Percentiles rank a stretch among this genome's conserved stretches.
Conservation (phyloP, 768 basidiomycete genomes). For the Hemileccinum impolitum region DNA sequence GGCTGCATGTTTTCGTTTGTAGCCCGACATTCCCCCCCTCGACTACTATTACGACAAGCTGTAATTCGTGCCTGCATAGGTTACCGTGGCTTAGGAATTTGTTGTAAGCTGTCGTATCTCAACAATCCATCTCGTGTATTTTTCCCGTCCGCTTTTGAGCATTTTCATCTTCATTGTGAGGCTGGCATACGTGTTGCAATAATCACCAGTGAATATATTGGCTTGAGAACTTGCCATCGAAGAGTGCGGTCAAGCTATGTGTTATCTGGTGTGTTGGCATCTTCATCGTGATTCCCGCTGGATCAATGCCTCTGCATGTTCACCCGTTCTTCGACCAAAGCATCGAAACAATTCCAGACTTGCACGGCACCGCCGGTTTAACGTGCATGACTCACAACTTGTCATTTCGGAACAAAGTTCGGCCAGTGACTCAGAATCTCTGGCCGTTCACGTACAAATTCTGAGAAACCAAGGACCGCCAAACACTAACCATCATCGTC, state of each 20-base stretch:
- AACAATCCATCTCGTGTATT: slow-evolving; percentile 16
- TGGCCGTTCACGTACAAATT: slow-evolving; percentile 1
- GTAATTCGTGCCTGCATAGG: slow-evolving; percentile 35
- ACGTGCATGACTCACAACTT: no score
- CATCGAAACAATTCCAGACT: no score
- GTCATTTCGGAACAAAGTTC: no score
- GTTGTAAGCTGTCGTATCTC: slow-evolving; percentile 20
- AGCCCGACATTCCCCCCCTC: slow-evolving; percentile 86
- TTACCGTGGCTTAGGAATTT: slow-evolving; percentile 2
- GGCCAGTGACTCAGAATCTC: slow-evolving; percentile 10
- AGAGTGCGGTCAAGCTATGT: no score
- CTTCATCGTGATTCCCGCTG: no score
- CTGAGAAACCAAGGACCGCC: neutral
- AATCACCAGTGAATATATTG: no score
- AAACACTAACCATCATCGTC: neutral
- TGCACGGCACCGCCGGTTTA: no score
- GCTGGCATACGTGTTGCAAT: no score
- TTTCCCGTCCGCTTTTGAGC: slow-evolving; percentile 1
- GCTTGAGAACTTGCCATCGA: no score
- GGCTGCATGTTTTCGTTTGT: slow-evolving; percentile 4
- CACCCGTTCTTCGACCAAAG: no score
- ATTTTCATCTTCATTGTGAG: neutral
- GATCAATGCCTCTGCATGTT: no score
- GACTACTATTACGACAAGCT: slow-evolving; percentile 95
- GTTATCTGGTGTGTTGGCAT: no score